Conservation (phyloP, 192 early-diverging fungal genomes). For the Glomus cerebriforme region DNA sequence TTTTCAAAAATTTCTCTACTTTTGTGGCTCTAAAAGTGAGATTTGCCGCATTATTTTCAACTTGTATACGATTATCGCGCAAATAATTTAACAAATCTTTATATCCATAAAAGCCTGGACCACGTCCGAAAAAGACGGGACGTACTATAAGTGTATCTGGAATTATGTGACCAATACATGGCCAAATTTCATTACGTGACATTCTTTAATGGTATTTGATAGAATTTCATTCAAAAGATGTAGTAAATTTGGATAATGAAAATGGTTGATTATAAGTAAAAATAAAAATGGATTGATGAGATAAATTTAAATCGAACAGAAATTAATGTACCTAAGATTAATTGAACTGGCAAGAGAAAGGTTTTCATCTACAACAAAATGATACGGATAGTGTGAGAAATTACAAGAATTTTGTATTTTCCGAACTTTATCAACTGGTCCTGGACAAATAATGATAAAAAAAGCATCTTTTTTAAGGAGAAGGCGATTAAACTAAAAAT, state of each 20-base stretch:
- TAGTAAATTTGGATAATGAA: background rate
- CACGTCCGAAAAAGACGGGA: slow-evolving; percentile 7
- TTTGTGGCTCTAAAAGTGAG: background rate
- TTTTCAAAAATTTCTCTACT: background rate
- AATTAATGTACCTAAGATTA: background rate
- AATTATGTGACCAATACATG: slow-evolving; percentile 6
- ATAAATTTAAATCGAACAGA: background rate
- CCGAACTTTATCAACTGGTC: background rate
- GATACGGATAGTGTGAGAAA: slow-evolving; percentile 15
- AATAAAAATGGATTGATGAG: too few species aligned
- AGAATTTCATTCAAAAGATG: background rate
- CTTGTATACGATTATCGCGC: background rate
- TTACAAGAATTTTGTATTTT: background rate
- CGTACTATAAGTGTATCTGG: background rate
- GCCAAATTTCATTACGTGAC: slow-evolving; percentile 13
- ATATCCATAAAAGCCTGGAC: background rate
- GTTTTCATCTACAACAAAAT: slow-evolving; percentile 24
- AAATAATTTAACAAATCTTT: slow-evolving; percentile 14
- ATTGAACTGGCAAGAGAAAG: slow-evolving; percentile 7
- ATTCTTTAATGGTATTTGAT: background rate
- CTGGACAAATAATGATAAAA: slow-evolving; percentile 24
- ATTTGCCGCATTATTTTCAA: background rate
- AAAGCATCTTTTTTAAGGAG: slow-evolving; percentile 7
- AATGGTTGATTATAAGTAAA: background rate
- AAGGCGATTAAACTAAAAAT: slow-evolving; percentile 14